Conservation (phyloP, 2,329 filamentous ascomycete genomes). For the Hymenoscyphus occultus region DNA sequence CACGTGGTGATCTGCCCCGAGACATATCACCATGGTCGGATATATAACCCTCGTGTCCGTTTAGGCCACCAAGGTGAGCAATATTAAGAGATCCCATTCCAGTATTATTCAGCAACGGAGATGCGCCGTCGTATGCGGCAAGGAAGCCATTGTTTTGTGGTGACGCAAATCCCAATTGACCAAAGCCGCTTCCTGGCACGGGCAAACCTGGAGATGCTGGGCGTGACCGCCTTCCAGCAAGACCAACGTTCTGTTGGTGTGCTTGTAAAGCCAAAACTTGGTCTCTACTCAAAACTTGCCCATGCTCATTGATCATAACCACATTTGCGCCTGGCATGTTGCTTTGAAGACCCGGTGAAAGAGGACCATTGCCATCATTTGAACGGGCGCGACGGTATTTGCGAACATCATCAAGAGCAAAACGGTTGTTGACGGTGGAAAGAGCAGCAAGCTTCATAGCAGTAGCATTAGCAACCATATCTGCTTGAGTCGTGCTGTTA, state of each 20-base stretch:
- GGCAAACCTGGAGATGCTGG: conserved; percentile 86
- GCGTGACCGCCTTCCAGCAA: conserved; percentile 72
- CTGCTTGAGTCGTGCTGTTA: conserved; percentile 64
- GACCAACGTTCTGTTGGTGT: conserved; percentile 50
- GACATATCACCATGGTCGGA: conserved; percentile 92
- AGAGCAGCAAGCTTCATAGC: conserved; percentile 98
- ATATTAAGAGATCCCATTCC: conserved; percentile 65
- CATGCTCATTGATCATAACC: conserved; percentile 92
- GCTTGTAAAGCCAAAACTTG: conserved; percentile 80
- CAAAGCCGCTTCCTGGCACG: conserved; percentile 66
- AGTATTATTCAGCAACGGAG: conserved; percentile 67
- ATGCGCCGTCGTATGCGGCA: conserved; percentile 76
- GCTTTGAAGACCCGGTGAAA: conserved; percentile 64
- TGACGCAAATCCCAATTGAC: conserved; percentile 71
- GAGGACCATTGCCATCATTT: conserved; percentile 63
- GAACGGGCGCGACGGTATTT: conserved; percentile 93
- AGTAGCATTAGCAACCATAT: conserved; percentile 98
- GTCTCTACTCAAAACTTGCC: conserved; percentile 80
- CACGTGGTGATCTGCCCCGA: conserved; percentile 86
- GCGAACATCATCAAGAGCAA: conserved; percentile 92
- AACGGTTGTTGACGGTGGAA: conserved; percentile 97
- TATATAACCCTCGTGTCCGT: conserved; percentile 77
- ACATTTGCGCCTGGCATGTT: conserved; percentile 71
- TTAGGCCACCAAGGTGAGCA: conserved; percentile 67
- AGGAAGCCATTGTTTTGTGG: conserved; percentile 95